Conservation (phyloP, 768 basidiomycete species). For the Lepiota venenata region DNA sequence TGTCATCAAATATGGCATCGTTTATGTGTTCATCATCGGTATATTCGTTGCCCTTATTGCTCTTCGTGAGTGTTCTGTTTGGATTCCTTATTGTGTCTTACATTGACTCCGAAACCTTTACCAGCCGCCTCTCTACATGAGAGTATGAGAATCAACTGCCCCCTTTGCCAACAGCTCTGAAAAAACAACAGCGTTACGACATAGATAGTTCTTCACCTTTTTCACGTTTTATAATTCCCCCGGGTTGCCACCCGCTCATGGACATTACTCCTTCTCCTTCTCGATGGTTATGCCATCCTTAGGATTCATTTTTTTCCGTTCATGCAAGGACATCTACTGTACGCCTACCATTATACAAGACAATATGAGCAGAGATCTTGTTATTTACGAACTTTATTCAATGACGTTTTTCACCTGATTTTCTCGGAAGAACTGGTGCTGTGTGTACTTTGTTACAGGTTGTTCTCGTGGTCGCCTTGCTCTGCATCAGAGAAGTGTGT, state of each 20-base stretch:
- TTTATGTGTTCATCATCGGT: conserved; percentile 68
- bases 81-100: conserved; percentile 2
- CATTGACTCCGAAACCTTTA: conserved; percentile 8
- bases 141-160: conserved; percentile 57
- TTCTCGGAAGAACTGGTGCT: no score
- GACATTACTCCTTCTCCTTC: conserved; percentile 18
- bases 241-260: conserved; percentile 27
- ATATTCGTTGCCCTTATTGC: conserved; percentile 75
- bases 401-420: conserved; percentile 2
- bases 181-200: conserved; percentile 37
- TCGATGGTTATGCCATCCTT: conserved; percentile 5
- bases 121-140: conserved; percentile 62
- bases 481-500: background rate
- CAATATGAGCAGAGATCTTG: conserved; percentile 31
- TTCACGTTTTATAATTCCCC: conserved; percentile 22
- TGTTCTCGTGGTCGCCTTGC: conserved; percentile 3
- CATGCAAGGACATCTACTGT: conserved; percentile 42
- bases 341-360: conserved; percentile 38
- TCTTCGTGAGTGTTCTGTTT: conserved; percentile 53
- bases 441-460: no score
- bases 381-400: conserved; percentile 13
- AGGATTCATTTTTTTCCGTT: conserved; percentile 13
- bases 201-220: conserved; percentile 26
- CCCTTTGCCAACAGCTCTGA: conserved; percentile 64
- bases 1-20: conserved; percentile 79